Evolutionary conservation across 2,329 filamentous ascomycete genomes (phyloP).

Genomic region (Bipolaris gigantea): DNA sequence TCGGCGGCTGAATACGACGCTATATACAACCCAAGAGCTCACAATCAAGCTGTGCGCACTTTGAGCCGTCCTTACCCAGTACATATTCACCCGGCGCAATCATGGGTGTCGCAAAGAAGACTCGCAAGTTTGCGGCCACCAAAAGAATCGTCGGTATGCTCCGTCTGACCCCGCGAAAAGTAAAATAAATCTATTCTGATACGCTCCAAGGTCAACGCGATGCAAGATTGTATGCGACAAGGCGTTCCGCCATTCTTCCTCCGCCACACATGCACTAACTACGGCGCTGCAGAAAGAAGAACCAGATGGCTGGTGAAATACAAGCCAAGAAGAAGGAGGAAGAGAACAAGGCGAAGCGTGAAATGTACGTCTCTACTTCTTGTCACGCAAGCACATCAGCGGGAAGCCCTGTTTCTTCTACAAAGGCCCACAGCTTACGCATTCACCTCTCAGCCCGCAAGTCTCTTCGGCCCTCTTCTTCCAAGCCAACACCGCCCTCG

Average conservation of each 20-base stretch:
- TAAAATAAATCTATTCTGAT: constrained; percentile 7
- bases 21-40: not conserved
- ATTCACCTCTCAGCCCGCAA: constrained; percentile 60
- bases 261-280: constrained; percentile 12
- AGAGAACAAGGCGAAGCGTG: constrained; percentile 67
- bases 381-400: not conserved
- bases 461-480: constrained; percentile 64
- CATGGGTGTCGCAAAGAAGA: constrained; percentile 90
- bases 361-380: constrained; percentile 58
- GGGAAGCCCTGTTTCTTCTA: not conserved
- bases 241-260: constrained; percentile 17
- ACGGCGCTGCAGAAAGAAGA: constrained; percentile 62
- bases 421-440: constrained; percentile 8
- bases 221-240: constrained; percentile 60
- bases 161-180: not conserved
- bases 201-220: constrained; percentile 61
- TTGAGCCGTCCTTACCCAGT: too few relatives aligned
- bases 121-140: constrained; percentile 82
- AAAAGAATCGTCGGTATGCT: constrained; percentile 74
- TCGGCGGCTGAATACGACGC: not conserved
- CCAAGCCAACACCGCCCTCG: constrained; percentile 72
- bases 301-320: constrained; percentile 66
- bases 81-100: constrained; percentile 23
- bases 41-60: too few relatives aligned
- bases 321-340: constrained; percentile 61